These are phyloP conservation scores for Schizosaccharomyces octosporus DNA, from an alignment of 805 yeast species.

Conservation along the genomic window DNA sequence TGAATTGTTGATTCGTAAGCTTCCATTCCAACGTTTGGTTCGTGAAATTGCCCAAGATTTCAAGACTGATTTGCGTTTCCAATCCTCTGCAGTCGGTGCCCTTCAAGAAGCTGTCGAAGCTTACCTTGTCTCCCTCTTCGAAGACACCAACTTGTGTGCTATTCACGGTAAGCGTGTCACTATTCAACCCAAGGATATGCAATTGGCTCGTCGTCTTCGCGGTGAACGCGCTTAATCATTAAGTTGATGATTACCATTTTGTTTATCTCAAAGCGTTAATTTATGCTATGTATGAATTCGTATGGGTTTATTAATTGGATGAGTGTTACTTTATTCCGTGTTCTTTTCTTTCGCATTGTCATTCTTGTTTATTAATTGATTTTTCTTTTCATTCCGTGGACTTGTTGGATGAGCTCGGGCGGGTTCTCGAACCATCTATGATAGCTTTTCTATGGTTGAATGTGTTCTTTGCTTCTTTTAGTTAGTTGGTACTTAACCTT, in stretches of 20 bases:
- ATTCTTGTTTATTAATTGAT: too few relatives aligned
- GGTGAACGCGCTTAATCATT: constrained; percentile 23
- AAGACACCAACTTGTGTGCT: constrained; percentile 79
- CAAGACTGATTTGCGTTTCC: constrained; percentile 72
- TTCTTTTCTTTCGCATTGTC: neutral
- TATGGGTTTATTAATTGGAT: neutral
- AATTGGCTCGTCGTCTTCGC: constrained; percentile 76
- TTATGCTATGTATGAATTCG: neutral
- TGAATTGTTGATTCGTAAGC: constrained; percentile 65
- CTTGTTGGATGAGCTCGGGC: neutral
- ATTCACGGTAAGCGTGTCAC: constrained; percentile 87
- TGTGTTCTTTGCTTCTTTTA: neutral
- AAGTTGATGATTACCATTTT: neutral
- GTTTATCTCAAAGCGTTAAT: neutral
- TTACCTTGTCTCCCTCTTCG: constrained; percentile 61
- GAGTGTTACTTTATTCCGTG: neutral
- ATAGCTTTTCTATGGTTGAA: neutral
- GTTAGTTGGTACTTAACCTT: neutral
- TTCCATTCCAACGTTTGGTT: constrained; percentile 76
- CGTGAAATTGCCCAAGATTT: constrained; percentile 76
- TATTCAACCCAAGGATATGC: constrained; percentile 76
- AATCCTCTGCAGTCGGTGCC: constrained; percentile 74
- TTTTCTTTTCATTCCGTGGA: neutral
- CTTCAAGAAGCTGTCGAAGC: constrained; percentile 80
- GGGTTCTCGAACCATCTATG: too few relatives aligned